Conservation (phyloP, 352 stramenopile species). For the Phytophthora agathidicida region DNA sequence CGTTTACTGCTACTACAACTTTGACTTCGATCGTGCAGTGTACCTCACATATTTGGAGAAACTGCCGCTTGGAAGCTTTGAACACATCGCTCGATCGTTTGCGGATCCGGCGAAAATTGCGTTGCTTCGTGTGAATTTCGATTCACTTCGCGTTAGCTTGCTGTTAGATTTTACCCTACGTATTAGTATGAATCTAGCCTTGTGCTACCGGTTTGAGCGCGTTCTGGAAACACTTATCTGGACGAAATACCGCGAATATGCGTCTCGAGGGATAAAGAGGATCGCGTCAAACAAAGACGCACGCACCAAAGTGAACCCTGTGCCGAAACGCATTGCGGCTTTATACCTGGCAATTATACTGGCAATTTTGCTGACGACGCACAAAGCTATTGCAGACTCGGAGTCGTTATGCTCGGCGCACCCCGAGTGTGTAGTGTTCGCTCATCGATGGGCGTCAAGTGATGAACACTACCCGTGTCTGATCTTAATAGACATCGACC, state of each 20-base stretch:
- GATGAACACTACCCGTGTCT: slow-evolving; percentile 31
- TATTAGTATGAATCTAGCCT: slow-evolving; percentile 33
- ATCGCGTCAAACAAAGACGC: not conserved
- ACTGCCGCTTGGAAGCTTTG: slow-evolving; percentile 31
- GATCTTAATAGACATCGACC: slow-evolving; percentile 29
- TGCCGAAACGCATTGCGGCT: slow-evolving; percentile 13
- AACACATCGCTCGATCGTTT: slow-evolving; percentile 25
- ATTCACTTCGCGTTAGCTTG: slow-evolving; percentile 39
- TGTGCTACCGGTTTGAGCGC: slow-evolving; percentile 38
- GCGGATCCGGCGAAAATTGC: slow-evolving; percentile 29
- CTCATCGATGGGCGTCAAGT: slow-evolving; percentile 13
- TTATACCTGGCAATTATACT: slow-evolving; percentile 18
- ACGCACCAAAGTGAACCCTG: slow-evolving; percentile 19
- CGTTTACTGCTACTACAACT: slow-evolving; percentile 27
- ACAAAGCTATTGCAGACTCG: slow-evolving; percentile 23
- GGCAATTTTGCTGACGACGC: slow-evolving; percentile 13
- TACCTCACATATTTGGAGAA: slow-evolving; percentile 25
- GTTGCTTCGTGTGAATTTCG: slow-evolving; percentile 33
- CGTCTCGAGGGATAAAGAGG: slow-evolving; percentile 3
- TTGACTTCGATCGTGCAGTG: slow-evolving; percentile 31
- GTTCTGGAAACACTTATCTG: slow-evolving; percentile 23
- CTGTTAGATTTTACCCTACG: slow-evolving; percentile 25
- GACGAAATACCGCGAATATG: slow-evolving; percentile 3
- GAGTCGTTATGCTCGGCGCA: slow-evolving; percentile 6
- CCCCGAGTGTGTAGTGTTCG: slow-evolving; percentile 32